phyloP scores from a whole-genome alignment of 306 rosid species.

The Acmispon strigosus region DNA sequence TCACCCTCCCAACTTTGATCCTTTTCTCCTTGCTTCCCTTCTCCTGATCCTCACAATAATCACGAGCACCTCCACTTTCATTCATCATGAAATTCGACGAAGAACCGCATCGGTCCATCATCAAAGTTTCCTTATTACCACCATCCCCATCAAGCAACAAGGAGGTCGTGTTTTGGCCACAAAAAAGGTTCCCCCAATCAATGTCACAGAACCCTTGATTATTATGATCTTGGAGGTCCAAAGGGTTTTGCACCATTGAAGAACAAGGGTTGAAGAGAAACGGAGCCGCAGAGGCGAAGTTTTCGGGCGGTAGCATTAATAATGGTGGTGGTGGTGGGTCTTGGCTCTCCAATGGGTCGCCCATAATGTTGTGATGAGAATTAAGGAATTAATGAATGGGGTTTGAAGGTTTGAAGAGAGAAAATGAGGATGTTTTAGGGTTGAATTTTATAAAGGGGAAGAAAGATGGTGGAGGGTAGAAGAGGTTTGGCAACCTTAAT shows the following conservation, averaged over 20 bases:
- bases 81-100: neutral
- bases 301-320: neutral
- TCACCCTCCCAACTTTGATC: conserved; percentile 28
- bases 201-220: conserved; percentile 26
- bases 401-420: conserved; percentile 21
- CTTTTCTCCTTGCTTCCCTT: conserved; percentile 27
- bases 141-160: conserved; percentile 7
- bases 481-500: conserved; percentile 46
- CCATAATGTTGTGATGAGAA: neutral
- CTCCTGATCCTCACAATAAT: conserved; percentile 5
- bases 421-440: conserved; percentile 27
- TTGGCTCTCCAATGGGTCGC: conserved; percentile 39
- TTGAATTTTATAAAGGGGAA: conserved; percentile 31
- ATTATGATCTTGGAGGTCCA: conserved; percentile 29
- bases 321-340: conserved; percentile 23
- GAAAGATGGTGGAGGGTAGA: conserved; percentile 48
- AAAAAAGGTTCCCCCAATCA: conserved; percentile 63
- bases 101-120: conserved; percentile 4
- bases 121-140: neutral
- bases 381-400: neutral
- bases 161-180: conserved; percentile 25
- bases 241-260: conserved; percentile 16
- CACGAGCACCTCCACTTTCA: conserved; percentile 1
- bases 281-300: neutral
- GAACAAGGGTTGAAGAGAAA: conserved; percentile 30